Conservation (phyloP, 2,329 filamentous ascomycete genomes). For the Fusarium devonianum region DNA sequence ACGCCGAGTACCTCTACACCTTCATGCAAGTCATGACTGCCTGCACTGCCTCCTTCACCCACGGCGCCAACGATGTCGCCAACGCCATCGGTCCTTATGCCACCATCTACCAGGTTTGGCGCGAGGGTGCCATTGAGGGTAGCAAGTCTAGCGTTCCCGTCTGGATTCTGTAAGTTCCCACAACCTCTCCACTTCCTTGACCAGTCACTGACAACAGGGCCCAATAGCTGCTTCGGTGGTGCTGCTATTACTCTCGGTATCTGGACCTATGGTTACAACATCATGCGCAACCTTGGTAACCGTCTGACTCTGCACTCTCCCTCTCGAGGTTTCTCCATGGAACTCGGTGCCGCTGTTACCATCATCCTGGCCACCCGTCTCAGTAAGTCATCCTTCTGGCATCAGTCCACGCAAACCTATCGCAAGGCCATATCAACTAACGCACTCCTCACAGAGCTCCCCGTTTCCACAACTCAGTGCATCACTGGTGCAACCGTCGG, state of each 20-base stretch:
- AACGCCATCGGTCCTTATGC: constrained; percentile 70
- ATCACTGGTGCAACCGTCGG: constrained; percentile 69
- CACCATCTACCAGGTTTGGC: constrained; percentile 68
- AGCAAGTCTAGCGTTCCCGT: constrained; percentile 60
- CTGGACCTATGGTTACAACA: constrained; percentile 70
- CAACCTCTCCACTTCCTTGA: neutral
- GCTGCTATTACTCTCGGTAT: constrained; percentile 62
- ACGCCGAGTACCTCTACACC: constrained; percentile 63
- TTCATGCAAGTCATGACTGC: constrained; percentile 69
- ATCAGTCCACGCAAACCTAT: neutral
- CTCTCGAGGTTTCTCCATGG: constrained; percentile 66
- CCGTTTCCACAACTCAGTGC: constrained; percentile 71
- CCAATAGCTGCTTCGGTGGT: constrained; percentile 55
- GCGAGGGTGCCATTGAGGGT: constrained; percentile 51
- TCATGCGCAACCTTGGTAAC: constrained; percentile 70
- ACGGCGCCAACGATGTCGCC: constrained; percentile 72
- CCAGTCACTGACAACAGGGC: neutral
- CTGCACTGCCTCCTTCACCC: constrained; percentile 68
- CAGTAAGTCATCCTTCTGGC: constrained; percentile 46
- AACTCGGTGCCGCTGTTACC: constrained; percentile 66
- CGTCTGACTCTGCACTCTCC: constrained; percentile 68
- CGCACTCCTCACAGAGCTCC: constrained; percentile 52
- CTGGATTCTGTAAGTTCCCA: constrained; percentile 60
- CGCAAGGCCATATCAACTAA: neutral
- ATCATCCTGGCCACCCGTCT: constrained; percentile 70